A percentile compares a stretch with the other conserved stretches of the same genome.
Evolutionary conservation across 345 rosid species (phyloP).

Genomic region (Excoecaria cochinchinensis): DNA sequence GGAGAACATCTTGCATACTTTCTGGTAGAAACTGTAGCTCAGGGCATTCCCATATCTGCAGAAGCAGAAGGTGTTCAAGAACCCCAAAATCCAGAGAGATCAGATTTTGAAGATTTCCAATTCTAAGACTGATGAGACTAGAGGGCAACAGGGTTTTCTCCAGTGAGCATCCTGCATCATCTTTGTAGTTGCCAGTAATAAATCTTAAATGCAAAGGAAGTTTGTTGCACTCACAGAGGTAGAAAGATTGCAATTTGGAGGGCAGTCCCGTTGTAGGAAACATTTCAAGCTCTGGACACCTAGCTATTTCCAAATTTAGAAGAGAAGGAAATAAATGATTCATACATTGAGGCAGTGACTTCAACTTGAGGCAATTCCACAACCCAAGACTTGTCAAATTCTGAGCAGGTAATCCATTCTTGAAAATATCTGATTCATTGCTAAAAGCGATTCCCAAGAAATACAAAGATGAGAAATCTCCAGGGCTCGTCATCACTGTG

Average conservation of each 20-base stretch:
- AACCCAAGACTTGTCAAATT: slow-evolving; percentile 1
- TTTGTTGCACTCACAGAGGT: neutral
- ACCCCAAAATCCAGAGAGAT: neutral
- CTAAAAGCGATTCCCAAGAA: neutral
- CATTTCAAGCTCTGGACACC: neutral
- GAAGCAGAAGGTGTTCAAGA: neutral
- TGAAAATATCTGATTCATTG: neutral
- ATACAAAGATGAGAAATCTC: neutral
- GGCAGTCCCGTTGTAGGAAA: neutral
- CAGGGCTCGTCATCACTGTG: neutral
- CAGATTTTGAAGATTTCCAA: neutral
- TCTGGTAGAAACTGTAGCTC: neutral
- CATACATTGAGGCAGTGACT: neutral
- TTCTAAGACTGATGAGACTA: neutral
- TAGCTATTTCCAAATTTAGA: neutral
- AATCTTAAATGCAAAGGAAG: neutral
- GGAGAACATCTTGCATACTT: neutral
- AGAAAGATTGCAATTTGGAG: neutral
- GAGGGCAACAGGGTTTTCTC: neutral
- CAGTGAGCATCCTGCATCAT: too few species aligned
- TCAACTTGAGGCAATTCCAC: neutral
- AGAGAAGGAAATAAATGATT: neutral
- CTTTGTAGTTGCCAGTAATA: neutral
- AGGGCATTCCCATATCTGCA: neutral
- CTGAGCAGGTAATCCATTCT: slow-evolving; percentile 7